Percentiles rank a stretch among this genome's conserved stretches.
phyloP scores from a whole-genome alignment of 2,329 filamentous ascomycete species.

The Xylaria sp. region DNA sequence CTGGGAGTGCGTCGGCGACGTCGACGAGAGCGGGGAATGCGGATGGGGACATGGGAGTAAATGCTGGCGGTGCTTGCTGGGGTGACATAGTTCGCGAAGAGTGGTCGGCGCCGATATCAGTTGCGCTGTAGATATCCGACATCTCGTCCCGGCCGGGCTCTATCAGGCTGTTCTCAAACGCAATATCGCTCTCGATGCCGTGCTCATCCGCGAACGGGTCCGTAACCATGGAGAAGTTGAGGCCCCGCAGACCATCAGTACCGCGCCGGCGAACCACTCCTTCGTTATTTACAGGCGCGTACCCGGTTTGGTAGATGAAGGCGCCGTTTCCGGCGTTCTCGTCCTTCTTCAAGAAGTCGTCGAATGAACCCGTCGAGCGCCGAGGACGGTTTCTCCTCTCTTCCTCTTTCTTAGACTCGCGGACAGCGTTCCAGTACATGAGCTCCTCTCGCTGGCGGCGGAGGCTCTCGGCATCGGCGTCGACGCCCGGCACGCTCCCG shows the following conservation, averaged over 20 bases:
- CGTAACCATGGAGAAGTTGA: constrained; percentile 60
- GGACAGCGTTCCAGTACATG: constrained; percentile 71
- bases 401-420: constrained; percentile 56
- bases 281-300: constrained; percentile 56
- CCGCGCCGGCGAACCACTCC: constrained; percentile 62
- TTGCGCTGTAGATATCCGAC: constrained; percentile 68
- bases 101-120: constrained; percentile 53
- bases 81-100: constrained; percentile 20
- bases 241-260: constrained; percentile 56
- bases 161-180: constrained; percentile 55
- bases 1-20: constrained; percentile 38
- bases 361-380: constrained; percentile 57
- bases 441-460: constrained; percentile 71
- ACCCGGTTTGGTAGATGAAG: constrained; percentile 67
- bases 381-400: constrained; percentile 38
- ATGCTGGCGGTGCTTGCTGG: not conserved
- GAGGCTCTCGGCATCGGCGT: constrained; percentile 70
- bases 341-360: constrained; percentile 67
- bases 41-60: not conserved
- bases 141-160: constrained; percentile 59
- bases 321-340: constrained; percentile 62
- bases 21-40: constrained; percentile 49
- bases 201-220: constrained; percentile 71
- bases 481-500: constrained; percentile 60
- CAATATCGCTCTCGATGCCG: constrained; percentile 60